Evolutionary conservation across 495 filamentous ascomycete genomes (phyloP), one percentile per base, ranked within the genome.

Genomic region (Penicillium canariense): DNA sequence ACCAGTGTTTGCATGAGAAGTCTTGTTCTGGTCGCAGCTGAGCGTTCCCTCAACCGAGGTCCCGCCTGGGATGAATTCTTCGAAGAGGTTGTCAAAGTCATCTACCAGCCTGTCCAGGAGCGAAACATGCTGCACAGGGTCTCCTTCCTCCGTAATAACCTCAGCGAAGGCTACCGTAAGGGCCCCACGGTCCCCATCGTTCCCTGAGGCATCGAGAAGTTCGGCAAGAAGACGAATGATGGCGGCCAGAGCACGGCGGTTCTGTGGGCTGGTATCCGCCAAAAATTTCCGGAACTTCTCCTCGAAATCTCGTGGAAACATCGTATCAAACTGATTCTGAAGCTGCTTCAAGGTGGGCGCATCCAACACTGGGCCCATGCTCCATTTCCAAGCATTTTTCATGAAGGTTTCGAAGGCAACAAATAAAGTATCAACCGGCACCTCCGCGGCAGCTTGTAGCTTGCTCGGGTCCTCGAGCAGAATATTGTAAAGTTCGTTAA

Each of bases 371-470:
- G 88, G 82, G 0, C 95, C 95, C 78, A 97, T 92, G 56, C 89
- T 87, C 44, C 91, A 85, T 49, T 78, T 84, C 94, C 94, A 98
- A 26, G 91, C 91, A 52, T 88, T 86, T 52, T 82, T 84, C 63
- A 97, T 77, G 56, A 97, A 98, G 54, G 94, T 96, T 61, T 96
- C 91, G 63, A 98, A 98, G 1, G 93, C 89, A 15, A 87, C 86
- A 60, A 97, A 96, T 9, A 97, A 77, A n/a, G 93, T 86, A 65
- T 96, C 91, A 18, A 96, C 84, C 11, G 88, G 80, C 3, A 88
- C 80, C 52, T 96, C 88, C 1, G 84, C 82, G 4, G 88, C 84
- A 11, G 84, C 75, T 47, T 95, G 84, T 36, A 87, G 73, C 55
- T 86, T 87, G 45, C 79, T 84, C 0, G 91, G 88, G 57, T 89